Base-by-base conservation (phyloP, 2,329 filamentous ascomycete genomes). In the Fusarium sp. region DNA sequence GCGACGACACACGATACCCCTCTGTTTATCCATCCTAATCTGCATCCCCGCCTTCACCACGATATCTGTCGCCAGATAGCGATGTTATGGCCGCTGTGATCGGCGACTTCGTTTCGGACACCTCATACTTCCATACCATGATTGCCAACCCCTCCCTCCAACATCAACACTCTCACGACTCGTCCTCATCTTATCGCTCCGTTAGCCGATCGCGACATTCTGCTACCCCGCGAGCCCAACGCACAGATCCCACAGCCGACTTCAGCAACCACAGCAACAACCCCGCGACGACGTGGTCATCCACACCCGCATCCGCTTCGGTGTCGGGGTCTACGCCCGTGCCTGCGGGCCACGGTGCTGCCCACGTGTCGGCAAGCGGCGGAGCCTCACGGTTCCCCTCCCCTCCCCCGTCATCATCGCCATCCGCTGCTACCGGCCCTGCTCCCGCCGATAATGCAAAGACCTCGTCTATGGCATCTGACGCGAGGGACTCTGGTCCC, bases 51-150 rank as follows among this genome's bases (percentile, higher is more conserved):
- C 56, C 38, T 47, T 35, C 31, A 61, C 33, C n/a, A 74, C 42
- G 58, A 70, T 29, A 62, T 66, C 50, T 56, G 45, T 52, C 66
- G 59, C 68, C 38, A 62, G 59, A 74, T 58, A 74, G 81, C 78
- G 80, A 85, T 86, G 87, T 83, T 85, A 92, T 92, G 90, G 90
- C 90, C 80, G 87, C 90, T 84, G 82, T 91, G 83, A 88, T 91
- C 78, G 89, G 89, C 82, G 94, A 96, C 86, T 91, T 91, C 86
- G 91, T 91, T 84, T 89, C 93, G 83, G 91, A 94, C 85, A 88
- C 91, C 78, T 88, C 90, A 79, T 89, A 91, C 84, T 92, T 93
- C 84, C 90, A 91, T 86, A 91, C 88, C 85, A 93, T 91, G 88
- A 93, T 94, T 86, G 84, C 85, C 68, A 83, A 84, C 66, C 82